Conservation (phyloP, 2,329 filamentous ascomycete species). For the Epichloe typhina region DNA sequence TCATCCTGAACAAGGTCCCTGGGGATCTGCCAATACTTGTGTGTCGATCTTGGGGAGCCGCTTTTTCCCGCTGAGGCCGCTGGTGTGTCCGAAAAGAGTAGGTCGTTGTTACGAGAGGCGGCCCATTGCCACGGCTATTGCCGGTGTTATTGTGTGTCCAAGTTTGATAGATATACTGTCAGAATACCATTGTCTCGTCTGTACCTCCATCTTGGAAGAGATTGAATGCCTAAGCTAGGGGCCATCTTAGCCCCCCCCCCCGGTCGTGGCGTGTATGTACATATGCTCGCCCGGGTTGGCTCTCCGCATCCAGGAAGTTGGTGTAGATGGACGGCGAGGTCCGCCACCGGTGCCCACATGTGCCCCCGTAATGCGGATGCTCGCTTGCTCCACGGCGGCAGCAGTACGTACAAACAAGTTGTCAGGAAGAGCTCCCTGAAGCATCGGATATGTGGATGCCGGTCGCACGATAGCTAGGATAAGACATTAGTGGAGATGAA, state of each 20-base stretch:
- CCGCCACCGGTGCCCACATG: too few relatives aligned
- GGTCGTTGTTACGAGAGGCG: constrained; percentile 4
- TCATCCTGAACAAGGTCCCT: background rate
- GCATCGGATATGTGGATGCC: too few relatives aligned
- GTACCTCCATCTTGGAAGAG: background rate
- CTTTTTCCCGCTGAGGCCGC: background rate
- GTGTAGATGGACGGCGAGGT: background rate
- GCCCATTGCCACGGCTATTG: constrained; percentile 8
- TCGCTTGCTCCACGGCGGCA: background rate
- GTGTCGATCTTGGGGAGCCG: background rate
- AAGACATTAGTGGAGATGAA: too few relatives aligned
- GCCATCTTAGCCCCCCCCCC: background rate
- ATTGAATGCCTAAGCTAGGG: background rate
- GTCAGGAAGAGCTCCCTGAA: too few relatives aligned
- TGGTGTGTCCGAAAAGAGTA: constrained; percentile 1
- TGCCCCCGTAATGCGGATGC: too few relatives aligned
- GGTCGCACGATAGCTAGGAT: too few relatives aligned
- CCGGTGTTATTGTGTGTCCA: constrained; percentile 1
- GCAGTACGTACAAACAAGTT: too few relatives aligned
- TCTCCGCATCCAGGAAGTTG: background rate
- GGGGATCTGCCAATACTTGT: background rate
- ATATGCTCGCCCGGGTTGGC: background rate
- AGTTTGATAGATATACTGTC: too few relatives aligned
- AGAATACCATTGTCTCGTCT: background rate
- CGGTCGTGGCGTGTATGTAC: background rate